Conservation (phyloP, 306 rosid species). For the Casuarina glauca region DNA sequence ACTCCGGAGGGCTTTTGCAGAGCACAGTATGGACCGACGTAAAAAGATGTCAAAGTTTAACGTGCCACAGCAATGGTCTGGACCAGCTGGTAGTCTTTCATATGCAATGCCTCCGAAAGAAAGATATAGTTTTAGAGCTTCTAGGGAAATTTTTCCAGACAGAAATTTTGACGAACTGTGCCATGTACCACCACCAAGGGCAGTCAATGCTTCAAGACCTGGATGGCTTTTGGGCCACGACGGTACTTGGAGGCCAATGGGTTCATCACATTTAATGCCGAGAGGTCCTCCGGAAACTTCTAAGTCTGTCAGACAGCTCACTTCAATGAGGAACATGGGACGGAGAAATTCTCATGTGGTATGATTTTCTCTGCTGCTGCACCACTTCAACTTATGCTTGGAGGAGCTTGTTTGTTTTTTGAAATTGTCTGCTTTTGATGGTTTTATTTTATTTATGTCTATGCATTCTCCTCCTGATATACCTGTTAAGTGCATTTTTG, state of each 20-base stretch:
- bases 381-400: background rate
- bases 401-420: background rate
- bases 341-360: constrained; percentile 37
- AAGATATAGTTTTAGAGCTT: constrained; percentile 37
- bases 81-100: constrained; percentile 22
- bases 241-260: constrained; percentile 33
- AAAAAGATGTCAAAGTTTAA: constrained; percentile 27
- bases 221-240: constrained; percentile 35
- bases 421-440: background rate
- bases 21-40: constrained; percentile 24
- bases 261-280: constrained; percentile 20
- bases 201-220: constrained; percentile 32
- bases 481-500: constrained; percentile 1
- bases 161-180: constrained; percentile 31
- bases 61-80: constrained; percentile 30
- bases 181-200: constrained; percentile 32
- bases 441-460: background rate
- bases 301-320: constrained; percentile 30
- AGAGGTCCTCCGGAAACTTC: constrained; percentile 36
- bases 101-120: constrained; percentile 29
- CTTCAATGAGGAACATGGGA: constrained; percentile 30
- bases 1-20: constrained; percentile 28
- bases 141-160: constrained; percentile 36
- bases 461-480: background rate
- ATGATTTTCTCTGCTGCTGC: constrained; percentile 14